Percentiles rank a stretch among this genome's conserved stretches.
These are phyloP conservation scores for Phytophthora vignae DNA, from an alignment of 352 stramenopile species.

Conservation along the genomic window DNA sequence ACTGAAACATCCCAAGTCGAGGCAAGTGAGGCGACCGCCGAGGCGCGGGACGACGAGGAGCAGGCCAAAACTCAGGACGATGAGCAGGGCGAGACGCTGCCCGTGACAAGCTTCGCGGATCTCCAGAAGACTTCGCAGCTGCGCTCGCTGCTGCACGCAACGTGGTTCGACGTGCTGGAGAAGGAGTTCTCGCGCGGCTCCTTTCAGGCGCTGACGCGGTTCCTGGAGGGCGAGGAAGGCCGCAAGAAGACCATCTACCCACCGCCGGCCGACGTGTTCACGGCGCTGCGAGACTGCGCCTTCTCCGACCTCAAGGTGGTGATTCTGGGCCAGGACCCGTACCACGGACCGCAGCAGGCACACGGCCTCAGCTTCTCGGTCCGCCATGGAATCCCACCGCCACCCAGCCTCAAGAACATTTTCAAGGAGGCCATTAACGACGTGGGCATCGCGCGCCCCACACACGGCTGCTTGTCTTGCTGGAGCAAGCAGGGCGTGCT, in stretches of 20 bases:
- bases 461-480: constrained; percentile 92
- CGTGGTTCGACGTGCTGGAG: constrained; percentile 67
- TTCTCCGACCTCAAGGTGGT: constrained; percentile 92
- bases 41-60: constrained; percentile 1
- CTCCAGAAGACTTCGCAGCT: constrained; percentile 43
- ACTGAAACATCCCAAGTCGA: neutral
- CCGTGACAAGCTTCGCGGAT: constrained; percentile 38
- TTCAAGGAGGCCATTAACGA: constrained; percentile 96
- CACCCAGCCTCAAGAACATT: constrained; percentile 98
- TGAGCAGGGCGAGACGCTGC: constrained; percentile 11
- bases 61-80: constrained; percentile 1
- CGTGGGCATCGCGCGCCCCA: constrained; percentile 74
- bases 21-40: neutral
- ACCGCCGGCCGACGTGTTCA: constrained; percentile 87
- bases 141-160: constrained; percentile 56
- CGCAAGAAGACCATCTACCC: constrained; percentile 90
- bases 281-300: constrained; percentile 88
- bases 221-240: constrained; percentile 60
- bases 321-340: constrained; percentile 94
- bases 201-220: constrained; percentile 54
- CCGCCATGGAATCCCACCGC: constrained; percentile 83
- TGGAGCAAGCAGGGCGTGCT: constrained; percentile 97
- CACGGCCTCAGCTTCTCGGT: constrained; percentile 94
- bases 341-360: constrained; percentile 88
- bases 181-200: constrained; percentile 57